Evolutionary conservation across 495 filamentous ascomycete genomes (phyloP).

Genomic region (Melanomma pulvis-pyrius): DNA sequence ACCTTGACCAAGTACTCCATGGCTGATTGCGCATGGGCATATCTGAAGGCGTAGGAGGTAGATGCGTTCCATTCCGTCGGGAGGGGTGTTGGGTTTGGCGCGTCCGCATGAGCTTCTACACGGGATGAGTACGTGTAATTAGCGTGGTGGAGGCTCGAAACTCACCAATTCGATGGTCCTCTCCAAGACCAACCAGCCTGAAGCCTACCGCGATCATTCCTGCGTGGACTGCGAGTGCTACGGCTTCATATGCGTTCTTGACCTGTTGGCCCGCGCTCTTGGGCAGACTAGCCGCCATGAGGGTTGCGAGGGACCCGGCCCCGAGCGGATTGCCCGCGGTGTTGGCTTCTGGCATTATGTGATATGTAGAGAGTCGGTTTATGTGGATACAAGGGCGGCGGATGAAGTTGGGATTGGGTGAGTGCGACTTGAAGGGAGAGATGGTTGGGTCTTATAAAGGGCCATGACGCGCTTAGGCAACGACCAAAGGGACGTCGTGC

Average conservation of each 20-base stretch:
- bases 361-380: background rate
- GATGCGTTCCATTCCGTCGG: slow-evolving; percentile 77
- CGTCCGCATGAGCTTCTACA: slow-evolving; percentile 55
- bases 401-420: slow-evolving; percentile 6
- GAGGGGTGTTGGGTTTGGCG: slow-evolving; percentile 56
- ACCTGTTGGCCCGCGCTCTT: slow-evolving; percentile 59
- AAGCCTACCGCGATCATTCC: slow-evolving; percentile 82
- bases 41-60: slow-evolving; percentile 76
- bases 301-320: slow-evolving; percentile 39
- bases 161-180: slow-evolving; percentile 72
- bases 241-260: slow-evolving; percentile 77
- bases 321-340: slow-evolving; percentile 42
- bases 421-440: background rate
- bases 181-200: slow-evolving; percentile 76
- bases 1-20: slow-evolving; percentile 83
- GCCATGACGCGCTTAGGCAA: slow-evolving; percentile 6
- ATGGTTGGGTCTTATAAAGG: background rate
- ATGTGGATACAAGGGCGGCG: background rate
- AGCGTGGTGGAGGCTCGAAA: background rate
- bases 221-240: slow-evolving; percentile 83
- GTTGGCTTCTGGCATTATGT: slow-evolving; percentile 30
- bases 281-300: slow-evolving; percentile 62
- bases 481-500: background rate
- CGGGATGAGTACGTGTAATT: slow-evolving; percentile 11
- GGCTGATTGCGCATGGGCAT: slow-evolving; percentile 85